These are phyloP conservation scores for Lachnellula occidentalis DNA, from an alignment of 2,329 filamentous ascomycete species.

Conservation along the genomic window DNA sequence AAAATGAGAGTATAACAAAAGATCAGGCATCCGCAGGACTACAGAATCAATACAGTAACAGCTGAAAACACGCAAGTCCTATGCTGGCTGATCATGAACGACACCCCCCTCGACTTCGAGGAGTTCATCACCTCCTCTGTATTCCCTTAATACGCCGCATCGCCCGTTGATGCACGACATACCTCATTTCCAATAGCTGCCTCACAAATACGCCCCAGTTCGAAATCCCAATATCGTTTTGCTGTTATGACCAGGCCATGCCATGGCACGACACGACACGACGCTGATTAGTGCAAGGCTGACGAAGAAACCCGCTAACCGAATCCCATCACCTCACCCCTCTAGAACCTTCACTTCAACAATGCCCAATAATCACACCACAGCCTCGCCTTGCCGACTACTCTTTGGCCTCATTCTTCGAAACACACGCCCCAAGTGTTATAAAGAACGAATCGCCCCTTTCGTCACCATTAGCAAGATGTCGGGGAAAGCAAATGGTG, in stretches of 20 bases:
- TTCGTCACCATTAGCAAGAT: not conserved
- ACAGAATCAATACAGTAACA: not conserved
- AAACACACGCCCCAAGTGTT: not conserved
- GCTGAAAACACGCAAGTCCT: not conserved
- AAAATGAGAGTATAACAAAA: no score
- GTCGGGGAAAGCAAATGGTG: conserved; percentile 4
- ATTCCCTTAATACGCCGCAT: not conserved
- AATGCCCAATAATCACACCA: not conserved
- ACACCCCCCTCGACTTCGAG: not conserved
- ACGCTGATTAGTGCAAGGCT: not conserved
- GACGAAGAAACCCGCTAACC: not conserved
- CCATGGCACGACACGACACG: not conserved
- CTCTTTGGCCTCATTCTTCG: not conserved
- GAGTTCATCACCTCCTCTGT: not conserved
- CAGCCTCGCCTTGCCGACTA: not conserved
- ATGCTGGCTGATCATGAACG: not conserved
- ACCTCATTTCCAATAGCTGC: not conserved
- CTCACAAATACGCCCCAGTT: not conserved
- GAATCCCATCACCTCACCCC: not conserved
- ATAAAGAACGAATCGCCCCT: not conserved
- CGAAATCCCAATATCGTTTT: not conserved
- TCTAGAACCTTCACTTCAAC: not conserved
- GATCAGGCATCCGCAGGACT: no score
- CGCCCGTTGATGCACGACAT: not conserved
- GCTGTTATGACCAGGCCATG: not conserved